Base-by-base conservation (phyloP, 495 filamentous ascomycete genomes). In the Neurospora sp. region DNA sequence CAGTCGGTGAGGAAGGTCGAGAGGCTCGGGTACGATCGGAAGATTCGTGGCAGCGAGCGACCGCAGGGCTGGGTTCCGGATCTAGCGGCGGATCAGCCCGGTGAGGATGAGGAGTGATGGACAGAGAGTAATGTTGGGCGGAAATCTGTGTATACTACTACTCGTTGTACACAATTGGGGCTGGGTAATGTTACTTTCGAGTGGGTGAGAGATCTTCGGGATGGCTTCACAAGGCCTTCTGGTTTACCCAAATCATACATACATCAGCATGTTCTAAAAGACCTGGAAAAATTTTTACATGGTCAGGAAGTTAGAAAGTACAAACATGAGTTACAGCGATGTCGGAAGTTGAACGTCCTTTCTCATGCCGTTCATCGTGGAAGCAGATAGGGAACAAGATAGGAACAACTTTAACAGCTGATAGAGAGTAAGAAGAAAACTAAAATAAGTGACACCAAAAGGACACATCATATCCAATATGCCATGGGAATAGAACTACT, bases 61-160 rank as follows among this genome's bases (percentile, higher is more conserved):
- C 96, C 96, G 4, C 91, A 90, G 75, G 96, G 96, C 6, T 98
- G 96, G 96, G 88, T 93, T 75, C 96, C 95, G 35, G 95, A 97
- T 82, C 77, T 94, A 74, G 86, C 74, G 5, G 71, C 14, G 12
- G 77, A 80, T 39, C 75, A 78, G 31, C 69, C 68, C 5, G 77
- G 53, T 6, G 53, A 65, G 1, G 53, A 65, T 16, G 53, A 65
- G 27, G 53, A 65, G 53, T 44, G 7, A 59, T 27, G 22, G 7
- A 31, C 31, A 61, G 22, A 8, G 11, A 31, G 27, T 31, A 31
- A 31, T 31, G 5, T 9, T 10, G 6, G 42, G 4, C 14, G 40
- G 14, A 4, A 42, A 42, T 6, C 0, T 6, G 4, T 53, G n/a
- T 53, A n/a, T 4, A 11, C 11, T 5, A 22, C 11, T 22, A 53